Conservation (phyloP, 2,329 filamentous ascomycete species). For the Cladosporium austrohemisphaericum region DNA sequence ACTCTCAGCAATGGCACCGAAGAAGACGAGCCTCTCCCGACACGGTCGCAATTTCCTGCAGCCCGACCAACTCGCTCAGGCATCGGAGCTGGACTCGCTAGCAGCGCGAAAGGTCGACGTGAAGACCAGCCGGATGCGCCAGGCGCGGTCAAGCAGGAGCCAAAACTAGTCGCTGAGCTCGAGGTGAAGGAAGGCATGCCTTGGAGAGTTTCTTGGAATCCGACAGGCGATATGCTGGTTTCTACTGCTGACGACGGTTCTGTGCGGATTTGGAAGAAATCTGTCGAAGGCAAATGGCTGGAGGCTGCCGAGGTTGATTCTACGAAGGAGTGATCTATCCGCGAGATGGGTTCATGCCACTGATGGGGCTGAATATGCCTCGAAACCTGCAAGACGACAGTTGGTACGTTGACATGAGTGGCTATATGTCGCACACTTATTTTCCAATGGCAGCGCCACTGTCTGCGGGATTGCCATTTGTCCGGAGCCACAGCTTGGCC, state of each 20-base stretch:
- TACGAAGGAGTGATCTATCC: conserved; percentile 2
- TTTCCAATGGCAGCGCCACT: too few relatives aligned
- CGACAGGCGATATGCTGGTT: conserved; percentile 63
- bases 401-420: too few relatives aligned
- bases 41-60: conserved; percentile 12
- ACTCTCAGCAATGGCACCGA: conserved; percentile 18
- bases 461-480: too few relatives aligned
- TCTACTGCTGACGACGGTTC: conserved; percentile 73
- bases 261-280: conserved; percentile 49
- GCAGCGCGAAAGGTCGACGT: conserved; percentile 46
- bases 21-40: background rate
- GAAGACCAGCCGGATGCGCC: conserved; percentile 54
- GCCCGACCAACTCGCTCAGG: conserved; percentile 43
- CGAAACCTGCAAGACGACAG: too few relatives aligned
- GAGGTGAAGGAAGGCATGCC: conserved; percentile 66
- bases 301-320: conserved; percentile 49
- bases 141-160: conserved; percentile 63
- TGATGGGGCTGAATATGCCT: too few relatives aligned
- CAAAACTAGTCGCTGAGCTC: conserved; percentile 62
- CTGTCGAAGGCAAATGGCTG: conserved; percentile 45
- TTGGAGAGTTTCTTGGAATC: conserved; percentile 68
- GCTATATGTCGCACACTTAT: too few relatives aligned
- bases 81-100: conserved; percentile 52
- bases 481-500: too few relatives aligned
- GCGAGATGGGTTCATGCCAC: too few relatives aligned